A percentile compares a stretch with the other conserved stretches of the same genome.
phyloP scores from a whole-genome alignment of 768 basidiomycete species.

The Boletus coccyginus region DNA sequence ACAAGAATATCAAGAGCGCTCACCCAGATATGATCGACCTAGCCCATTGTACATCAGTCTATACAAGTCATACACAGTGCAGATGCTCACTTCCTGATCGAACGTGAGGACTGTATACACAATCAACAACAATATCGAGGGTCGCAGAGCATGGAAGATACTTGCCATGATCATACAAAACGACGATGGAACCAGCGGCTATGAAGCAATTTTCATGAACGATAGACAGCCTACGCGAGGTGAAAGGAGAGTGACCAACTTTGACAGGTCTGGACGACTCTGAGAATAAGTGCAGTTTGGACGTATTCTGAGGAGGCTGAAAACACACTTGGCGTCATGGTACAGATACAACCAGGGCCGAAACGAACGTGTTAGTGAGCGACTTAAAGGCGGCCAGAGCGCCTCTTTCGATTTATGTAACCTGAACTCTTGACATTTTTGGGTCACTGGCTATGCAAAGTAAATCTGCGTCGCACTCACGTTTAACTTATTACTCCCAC shows the following conservation, averaged over 20 bases:
- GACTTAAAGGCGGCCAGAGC: too few relatives aligned
- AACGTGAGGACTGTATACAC: constrained; percentile 10
- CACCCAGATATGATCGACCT: constrained; percentile 24
- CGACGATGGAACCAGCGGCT: constrained; percentile 5
- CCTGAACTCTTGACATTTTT: too few relatives aligned
- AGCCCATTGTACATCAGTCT: not conserved
- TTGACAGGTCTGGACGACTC: constrained; percentile 8
- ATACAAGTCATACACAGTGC: not conserved
- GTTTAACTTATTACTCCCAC: too few relatives aligned
- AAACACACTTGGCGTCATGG: not conserved
- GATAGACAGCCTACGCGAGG: too few relatives aligned
- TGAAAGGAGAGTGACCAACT: not conserved
- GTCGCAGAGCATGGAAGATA: not conserved
- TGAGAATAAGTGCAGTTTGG: constrained; percentile 1
- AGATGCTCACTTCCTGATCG: constrained; percentile 13
- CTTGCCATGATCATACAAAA: constrained; percentile 23
- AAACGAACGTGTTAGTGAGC: not conserved
- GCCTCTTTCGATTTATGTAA: too few relatives aligned
- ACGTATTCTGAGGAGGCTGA: not conserved
- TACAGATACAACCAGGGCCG: not conserved
- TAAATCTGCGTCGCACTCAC: too few relatives aligned
- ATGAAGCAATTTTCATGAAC: not conserved
- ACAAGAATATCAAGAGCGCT: not conserved
- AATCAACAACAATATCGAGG: not conserved
- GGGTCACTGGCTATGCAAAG: too few relatives aligned